Evolutionary conservation across 495 filamentous ascomycete genomes (phyloP).

Genomic region (Ascobolus immersus): DNA sequence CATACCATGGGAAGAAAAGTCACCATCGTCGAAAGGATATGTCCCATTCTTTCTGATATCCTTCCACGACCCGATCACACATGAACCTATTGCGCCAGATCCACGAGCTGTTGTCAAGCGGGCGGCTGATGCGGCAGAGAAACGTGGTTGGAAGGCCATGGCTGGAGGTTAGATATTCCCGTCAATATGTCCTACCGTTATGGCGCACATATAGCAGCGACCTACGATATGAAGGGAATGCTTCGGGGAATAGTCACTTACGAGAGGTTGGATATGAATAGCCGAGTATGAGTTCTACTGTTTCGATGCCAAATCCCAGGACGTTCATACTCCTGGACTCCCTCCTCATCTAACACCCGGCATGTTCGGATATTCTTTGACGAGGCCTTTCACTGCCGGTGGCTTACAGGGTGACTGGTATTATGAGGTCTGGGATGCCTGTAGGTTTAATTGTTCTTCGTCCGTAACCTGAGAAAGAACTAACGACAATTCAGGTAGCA

Average conservation of each 20-base stretch:
- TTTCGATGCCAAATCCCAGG: constrained; percentile 29
- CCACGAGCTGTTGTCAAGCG: constrained; percentile 51
- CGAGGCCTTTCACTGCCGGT: constrained; percentile 66
- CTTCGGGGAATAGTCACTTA: no score
- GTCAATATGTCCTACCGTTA: no score
- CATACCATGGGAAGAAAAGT: constrained; percentile 79
- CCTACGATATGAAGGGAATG: no score
- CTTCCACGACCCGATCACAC: constrained; percentile 56
- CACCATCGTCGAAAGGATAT: background rate
- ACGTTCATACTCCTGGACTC: background rate
- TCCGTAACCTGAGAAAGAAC: no score
- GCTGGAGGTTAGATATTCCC: constrained; percentile 51
- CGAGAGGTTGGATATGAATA: constrained; percentile 5
- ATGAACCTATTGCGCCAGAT: constrained; percentile 47
- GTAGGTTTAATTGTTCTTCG: constrained; percentile 18
- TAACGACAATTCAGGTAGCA: constrained; percentile 22
- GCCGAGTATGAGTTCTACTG: constrained; percentile 97
- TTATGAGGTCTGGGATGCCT: constrained; percentile 69
- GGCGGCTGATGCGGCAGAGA: constrained; percentile 36
- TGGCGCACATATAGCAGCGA: no score
- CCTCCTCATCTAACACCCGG: constrained; percentile 47
- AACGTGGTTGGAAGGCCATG: constrained; percentile 53
- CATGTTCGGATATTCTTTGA: constrained; percentile 95
- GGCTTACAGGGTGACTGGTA: constrained; percentile 71
- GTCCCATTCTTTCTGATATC: constrained; percentile 81